These are phyloP conservation scores for Stylonectria norvegica DNA, from an alignment of 2,329 filamentous ascomycete species.

Conservation along the genomic window DNA sequence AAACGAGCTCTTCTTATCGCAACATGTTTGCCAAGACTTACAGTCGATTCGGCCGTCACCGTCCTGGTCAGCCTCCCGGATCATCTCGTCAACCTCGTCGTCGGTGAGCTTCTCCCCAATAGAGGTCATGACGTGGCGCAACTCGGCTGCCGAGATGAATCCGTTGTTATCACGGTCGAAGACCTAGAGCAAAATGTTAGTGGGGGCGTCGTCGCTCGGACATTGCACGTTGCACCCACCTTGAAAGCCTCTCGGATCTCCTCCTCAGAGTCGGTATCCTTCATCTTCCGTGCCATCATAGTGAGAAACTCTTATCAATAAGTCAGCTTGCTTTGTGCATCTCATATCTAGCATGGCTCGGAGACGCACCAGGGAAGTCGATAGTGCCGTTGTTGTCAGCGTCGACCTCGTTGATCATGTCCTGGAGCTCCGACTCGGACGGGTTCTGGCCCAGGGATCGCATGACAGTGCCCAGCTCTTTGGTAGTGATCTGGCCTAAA, in stretches of 20 bases:
- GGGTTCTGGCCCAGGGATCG: constrained; percentile 86
- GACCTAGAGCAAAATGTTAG: constrained; percentile 42
- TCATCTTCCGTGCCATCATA: constrained; percentile 95
- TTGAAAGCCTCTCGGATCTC: constrained; percentile 89
- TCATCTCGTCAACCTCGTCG: constrained; percentile 91
- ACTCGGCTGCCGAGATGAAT: constrained; percentile 83
- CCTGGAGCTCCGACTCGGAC: constrained; percentile 83
- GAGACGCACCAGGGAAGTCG: constrained; percentile 74
- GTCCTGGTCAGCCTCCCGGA: constrained; percentile 85
- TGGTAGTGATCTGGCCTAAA: constrained; percentile 84
- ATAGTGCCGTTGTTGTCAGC: constrained; percentile 92
- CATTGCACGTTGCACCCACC: constrained; percentile 39
- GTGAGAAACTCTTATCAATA: constrained; percentile 72
- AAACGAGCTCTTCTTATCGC: not conserved
- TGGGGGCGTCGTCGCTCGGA: not conserved
- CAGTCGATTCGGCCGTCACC: constrained; percentile 87
- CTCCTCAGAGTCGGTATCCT: constrained; percentile 88
- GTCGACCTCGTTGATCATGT: constrained; percentile 94
- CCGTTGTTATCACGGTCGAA: constrained; percentile 91
- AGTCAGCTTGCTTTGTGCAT: constrained; percentile 15
- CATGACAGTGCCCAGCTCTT: constrained; percentile 88
- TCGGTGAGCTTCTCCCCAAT: constrained; percentile 90
- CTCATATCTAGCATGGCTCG: not conserved
- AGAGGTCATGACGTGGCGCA: constrained; percentile 88
- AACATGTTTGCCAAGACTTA: constrained; percentile 42